Conservation (phyloP, 2,329 filamentous ascomycete species). For the Penicillium psychrosexuale region DNA sequence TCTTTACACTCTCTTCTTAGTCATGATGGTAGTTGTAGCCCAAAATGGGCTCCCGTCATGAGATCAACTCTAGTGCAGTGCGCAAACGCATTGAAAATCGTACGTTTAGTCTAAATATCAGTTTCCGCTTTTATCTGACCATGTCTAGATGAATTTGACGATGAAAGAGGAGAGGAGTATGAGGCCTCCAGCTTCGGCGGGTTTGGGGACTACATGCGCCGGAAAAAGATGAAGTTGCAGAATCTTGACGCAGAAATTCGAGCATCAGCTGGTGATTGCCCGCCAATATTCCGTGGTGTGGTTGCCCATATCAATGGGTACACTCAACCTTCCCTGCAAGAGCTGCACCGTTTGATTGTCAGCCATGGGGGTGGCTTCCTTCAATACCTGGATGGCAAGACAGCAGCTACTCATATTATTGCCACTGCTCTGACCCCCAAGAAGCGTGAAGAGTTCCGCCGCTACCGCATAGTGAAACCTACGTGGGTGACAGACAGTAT, state of each 20-base stretch:
- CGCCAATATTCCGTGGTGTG: constrained; percentile 83
- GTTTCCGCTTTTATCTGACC: constrained; percentile 11
- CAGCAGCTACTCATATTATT: constrained; percentile 92
- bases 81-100: constrained; percentile 63
- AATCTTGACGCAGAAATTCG: constrained; percentile 85
- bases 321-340: constrained; percentile 85
- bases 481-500: constrained; percentile 93
- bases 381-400: constrained; percentile 93
- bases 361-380: constrained; percentile 91
- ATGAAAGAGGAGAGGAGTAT: constrained; percentile 89
- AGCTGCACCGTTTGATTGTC: constrained; percentile 84
- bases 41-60: constrained; percentile 61
- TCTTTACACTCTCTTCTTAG: constrained; percentile 1
- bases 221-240: constrained; percentile 96
- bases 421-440: constrained; percentile 87
- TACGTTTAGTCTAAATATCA: constrained; percentile 26
- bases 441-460: constrained; percentile 82
- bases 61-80: constrained; percentile 57
- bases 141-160: constrained; percentile 64
- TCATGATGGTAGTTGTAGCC: constrained; percentile 23
- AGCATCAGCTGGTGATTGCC: constrained; percentile 64
- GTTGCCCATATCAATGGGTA: constrained; percentile 94
- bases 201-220: constrained; percentile 85
- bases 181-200: constrained; percentile 81
- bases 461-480: constrained; percentile 89